Base-by-base conservation (phyloP, 2,329 filamentous ascomycete genomes). In the Ophiostoma piceae region DNA sequence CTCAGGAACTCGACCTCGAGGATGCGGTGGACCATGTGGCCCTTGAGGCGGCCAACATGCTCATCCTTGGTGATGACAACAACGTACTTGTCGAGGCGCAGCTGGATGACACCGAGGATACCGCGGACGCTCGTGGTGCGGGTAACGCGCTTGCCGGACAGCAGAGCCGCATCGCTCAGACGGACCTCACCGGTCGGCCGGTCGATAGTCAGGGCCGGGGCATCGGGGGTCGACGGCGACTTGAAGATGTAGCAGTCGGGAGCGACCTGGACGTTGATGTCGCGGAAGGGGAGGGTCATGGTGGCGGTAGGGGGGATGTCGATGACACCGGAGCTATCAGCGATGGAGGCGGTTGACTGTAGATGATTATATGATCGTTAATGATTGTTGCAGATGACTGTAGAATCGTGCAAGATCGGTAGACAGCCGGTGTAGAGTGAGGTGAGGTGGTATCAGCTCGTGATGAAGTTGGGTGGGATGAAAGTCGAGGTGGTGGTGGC, bases 181-280 rank as follows among this genome's bases (percentile, higher is more conserved):
- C 93, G 88, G 68, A 98, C 82, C 80, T 98, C 94, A 72, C 95
- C 95, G 16, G 93, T 95, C 11, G 95, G 95, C 69, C 95, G 88
- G 77, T 98, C 95, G 74, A 99, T 87, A 16, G 97, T 88, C 68
- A 99, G 85, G 11, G 92, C 92, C 16, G 92, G 92, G 37, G 94
- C 90, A 80, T 94, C 88, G 72, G 94, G 93, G 3, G 93, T 94
- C 0, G 95, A 98, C 37, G 95, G 95, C 37, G 95, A 99, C 54
- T 92, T 94, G 80, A 99, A 99, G 76, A 93, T 92, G 84, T 99
- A 99, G 78, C 95, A 90, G 76, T 94, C 92, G 76, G 92, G 85
- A 68, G 94, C 93, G 74, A 93, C 91, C 80, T 96, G 93, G 79
- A 99, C 88, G 80, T 98, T 99, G 83, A 98, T 96, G 83, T 99